phyloP scores from a whole-genome alignment of 2,329 filamentous ascomycete species.

The Bipolaris sorokiniana region DNA sequence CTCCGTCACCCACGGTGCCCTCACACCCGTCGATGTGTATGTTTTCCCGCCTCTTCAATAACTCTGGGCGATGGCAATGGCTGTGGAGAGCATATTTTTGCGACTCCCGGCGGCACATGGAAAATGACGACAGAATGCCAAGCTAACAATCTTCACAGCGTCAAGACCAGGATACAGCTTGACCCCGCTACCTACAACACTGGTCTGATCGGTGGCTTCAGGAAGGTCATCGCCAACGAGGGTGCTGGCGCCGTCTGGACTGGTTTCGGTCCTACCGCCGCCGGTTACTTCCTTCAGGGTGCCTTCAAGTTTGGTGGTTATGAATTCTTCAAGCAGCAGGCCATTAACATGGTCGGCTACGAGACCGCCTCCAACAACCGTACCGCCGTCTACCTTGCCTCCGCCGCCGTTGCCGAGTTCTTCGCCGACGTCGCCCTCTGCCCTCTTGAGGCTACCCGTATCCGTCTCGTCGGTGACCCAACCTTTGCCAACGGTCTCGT shows the following conservation, averaged over 20 bases:
- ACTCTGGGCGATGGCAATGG: slow-evolving; percentile 34
- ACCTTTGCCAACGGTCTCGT: slow-evolving; percentile 82
- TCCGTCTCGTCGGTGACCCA: slow-evolving; percentile 88
- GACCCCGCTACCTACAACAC: slow-evolving; percentile 88
- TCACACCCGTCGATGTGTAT: slow-evolving; percentile 99
- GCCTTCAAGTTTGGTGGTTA: slow-evolving; percentile 94
- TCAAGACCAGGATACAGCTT: slow-evolving; percentile 96
- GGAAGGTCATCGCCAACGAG: slow-evolving; percentile 77
- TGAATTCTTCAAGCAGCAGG: slow-evolving; percentile 95
- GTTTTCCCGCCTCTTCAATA: slow-evolving; percentile 52
- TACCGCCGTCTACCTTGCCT: slow-evolving; percentile 79
- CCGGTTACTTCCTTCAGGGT: slow-evolving; percentile 93
- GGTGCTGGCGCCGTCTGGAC: slow-evolving; percentile 86
- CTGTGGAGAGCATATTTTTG: slow-evolving; percentile 22
- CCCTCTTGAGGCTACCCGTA: slow-evolving; percentile 91
- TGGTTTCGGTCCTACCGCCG: slow-evolving; percentile 82
- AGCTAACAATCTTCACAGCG: slow-evolving; percentile 59
- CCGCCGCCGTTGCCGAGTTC: slow-evolving; percentile 67
- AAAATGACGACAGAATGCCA: slow-evolving; percentile 28
- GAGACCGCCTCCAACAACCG: slow-evolving; percentile 73
- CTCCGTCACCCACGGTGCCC: slow-evolving; percentile 93
- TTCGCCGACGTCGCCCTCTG: slow-evolving; percentile 82
- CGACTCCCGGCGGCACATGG: slow-evolving; percentile 12
- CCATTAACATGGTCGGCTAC: slow-evolving; percentile 78
- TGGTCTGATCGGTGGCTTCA: slow-evolving; percentile 85